phyloP scores from a whole-genome alignment of 768 basidiomycete genomes.

The Lactifluus piperatus region DNA sequence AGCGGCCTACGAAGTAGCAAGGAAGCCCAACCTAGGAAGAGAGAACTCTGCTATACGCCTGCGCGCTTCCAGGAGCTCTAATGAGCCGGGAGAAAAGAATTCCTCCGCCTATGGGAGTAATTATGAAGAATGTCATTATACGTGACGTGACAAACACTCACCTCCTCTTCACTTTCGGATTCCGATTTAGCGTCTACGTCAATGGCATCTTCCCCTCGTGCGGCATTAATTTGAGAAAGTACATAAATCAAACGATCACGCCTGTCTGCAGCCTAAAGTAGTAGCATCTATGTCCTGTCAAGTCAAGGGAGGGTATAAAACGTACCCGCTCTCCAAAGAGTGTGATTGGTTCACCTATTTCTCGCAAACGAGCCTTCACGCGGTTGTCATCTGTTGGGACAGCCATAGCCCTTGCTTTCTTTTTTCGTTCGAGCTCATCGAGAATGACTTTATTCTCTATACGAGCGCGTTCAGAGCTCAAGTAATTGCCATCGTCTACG shows the following conservation, averaged over 20 bases:
- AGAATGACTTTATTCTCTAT: conserved; percentile 81
- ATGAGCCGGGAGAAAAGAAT: conserved; percentile 88
- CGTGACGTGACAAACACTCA: conserved; percentile 25
- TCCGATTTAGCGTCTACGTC: conserved; percentile 62
- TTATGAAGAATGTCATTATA: not conserved
- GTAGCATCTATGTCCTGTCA: conserved; percentile 17
- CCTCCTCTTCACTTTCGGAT: conserved; percentile 72
- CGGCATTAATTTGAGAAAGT: conserved; percentile 86
- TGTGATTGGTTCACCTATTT: conserved; percentile 95
- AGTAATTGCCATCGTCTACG: conserved; percentile 68
- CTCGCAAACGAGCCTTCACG: conserved; percentile 81
- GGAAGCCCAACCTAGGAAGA: conserved; percentile 82
- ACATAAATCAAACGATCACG: conserved; percentile 93
- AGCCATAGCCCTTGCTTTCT: conserved; percentile 85
- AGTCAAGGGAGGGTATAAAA: conserved; percentile 19
- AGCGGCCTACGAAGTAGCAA: conserved; percentile 37
- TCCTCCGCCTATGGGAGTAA: conserved; percentile 63
- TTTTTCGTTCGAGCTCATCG: conserved; percentile 96
- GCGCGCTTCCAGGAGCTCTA: conserved; percentile 80
- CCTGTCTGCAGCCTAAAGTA: conserved; percentile 80
- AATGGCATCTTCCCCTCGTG: conserved; percentile 73
- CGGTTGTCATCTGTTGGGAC: conserved; percentile 96
- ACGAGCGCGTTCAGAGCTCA: conserved; percentile 65
- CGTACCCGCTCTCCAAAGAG: conserved; percentile 94
- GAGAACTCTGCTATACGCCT: conserved; percentile 88